A percentile compares a stretch with the other conserved stretches of the same genome.
Evolutionary conservation across 2,329 filamentous ascomycete species (phyloP).

Genomic region (Leptographium procerum): DNA sequence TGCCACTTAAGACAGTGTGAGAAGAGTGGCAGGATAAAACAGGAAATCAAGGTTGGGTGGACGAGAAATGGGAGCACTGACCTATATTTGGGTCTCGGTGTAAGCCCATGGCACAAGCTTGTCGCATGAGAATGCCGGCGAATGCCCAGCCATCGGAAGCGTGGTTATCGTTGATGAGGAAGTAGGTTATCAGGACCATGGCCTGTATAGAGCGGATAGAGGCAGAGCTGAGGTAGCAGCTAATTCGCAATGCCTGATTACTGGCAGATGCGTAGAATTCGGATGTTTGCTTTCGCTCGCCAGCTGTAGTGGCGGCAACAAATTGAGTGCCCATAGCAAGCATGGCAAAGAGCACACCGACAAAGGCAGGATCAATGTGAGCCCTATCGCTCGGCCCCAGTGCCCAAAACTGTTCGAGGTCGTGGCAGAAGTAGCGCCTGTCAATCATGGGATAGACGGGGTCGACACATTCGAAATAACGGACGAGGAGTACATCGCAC

Average conservation of each 20-base stretch:
- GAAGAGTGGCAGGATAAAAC: background rate
- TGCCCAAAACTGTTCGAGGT: slow-evolving; percentile 71
- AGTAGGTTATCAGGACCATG: slow-evolving; percentile 75
- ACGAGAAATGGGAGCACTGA: slow-evolving; percentile 21
- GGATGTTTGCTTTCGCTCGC: slow-evolving; percentile 60
- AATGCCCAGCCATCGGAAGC: slow-evolving; percentile 76
- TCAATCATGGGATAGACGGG: slow-evolving; percentile 75
- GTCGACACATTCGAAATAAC: slow-evolving; percentile 62
- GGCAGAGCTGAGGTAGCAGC: slow-evolving; percentile 65
- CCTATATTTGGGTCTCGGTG: slow-evolving; percentile 69
- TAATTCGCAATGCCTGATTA: slow-evolving; percentile 65
- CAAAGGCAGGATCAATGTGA: slow-evolving; percentile 52
- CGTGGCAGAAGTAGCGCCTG: slow-evolving; percentile 61
- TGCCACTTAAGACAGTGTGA: slow-evolving; percentile 29
- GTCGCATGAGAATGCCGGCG: slow-evolving; percentile 63
- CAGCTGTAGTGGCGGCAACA: slow-evolving; percentile 44
- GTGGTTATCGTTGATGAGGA: slow-evolving; percentile 78
- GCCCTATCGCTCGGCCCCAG: slow-evolving; percentile 45
- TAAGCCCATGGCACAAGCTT: slow-evolving; percentile 71
- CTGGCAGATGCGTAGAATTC: slow-evolving; percentile 74
- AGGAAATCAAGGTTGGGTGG: no score
- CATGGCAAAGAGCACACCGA: slow-evolving; percentile 66
- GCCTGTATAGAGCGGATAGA: slow-evolving; percentile 64
- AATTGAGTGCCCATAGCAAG: slow-evolving; percentile 72
- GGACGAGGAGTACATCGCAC: slow-evolving; percentile 55